Conservation (phyloP, 257 asterid genomes). For the Euphrasia confusa region DNA sequence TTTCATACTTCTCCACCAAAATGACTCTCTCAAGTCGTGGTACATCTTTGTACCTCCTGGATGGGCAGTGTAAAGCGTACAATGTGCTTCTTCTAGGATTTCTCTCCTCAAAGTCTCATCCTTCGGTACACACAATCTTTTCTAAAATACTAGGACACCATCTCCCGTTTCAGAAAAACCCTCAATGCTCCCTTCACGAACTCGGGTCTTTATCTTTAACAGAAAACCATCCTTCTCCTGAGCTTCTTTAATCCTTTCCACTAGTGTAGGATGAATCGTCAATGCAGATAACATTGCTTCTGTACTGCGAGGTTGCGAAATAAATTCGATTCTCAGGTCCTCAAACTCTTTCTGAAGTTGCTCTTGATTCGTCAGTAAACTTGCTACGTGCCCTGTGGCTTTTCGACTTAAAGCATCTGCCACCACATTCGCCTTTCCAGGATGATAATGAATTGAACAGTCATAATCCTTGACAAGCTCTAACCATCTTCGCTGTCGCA, state of each 20-base stretch:
- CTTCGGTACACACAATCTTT: not conserved
- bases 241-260: not conserved
- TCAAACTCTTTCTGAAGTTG: too few species aligned
- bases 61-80: not conserved
- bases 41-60: not conserved
- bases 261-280: not conserved
- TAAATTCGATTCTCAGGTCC: too few species aligned
- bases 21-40: not conserved
- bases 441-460: not conserved
- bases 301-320: not conserved
- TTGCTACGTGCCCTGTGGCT: not conserved
- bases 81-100: not conserved
- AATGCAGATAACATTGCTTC: not conserved
- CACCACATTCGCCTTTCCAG: not conserved
- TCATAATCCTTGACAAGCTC: not conserved
- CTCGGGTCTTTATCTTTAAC: not conserved
- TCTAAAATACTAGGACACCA: not conserved
- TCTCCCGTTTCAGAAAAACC: not conserved
- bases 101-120: not conserved
- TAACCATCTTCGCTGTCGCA: not conserved
- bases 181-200: not conserved
- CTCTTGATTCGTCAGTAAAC: too few species aligned
- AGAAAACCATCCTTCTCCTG: not conserved
- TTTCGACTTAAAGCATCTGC: not conserved
- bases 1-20: not conserved